These are phyloP conservation scores for Microbotryum lychnidis-dioicae DNA, from an alignment of 1,284 basidiomycete species.

Conservation along the genomic window DNA sequence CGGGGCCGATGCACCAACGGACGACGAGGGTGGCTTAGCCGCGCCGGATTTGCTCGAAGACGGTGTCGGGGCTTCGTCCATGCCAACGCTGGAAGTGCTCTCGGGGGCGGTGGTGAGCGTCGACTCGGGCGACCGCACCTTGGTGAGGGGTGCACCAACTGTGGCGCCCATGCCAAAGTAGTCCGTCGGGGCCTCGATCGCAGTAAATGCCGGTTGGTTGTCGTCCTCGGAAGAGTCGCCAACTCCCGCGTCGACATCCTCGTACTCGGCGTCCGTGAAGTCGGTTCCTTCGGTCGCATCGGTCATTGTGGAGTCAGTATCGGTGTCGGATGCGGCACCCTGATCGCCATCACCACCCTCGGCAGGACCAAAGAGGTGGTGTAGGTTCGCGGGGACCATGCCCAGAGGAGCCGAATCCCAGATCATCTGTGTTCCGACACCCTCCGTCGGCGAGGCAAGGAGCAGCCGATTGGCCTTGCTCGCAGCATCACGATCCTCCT, in stretches of 20 bases:
- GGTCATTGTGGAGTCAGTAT: background rate
- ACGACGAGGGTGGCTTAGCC: background rate
- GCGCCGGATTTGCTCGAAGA: background rate
- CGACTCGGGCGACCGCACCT: constrained; percentile 28
- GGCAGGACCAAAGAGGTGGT: background rate
- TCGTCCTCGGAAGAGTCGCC: constrained; percentile 37
- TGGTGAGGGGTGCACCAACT: constrained; percentile 2
- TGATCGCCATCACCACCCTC: no score
- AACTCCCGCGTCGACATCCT: constrained; percentile 43
- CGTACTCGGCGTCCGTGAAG: constrained; percentile 53
- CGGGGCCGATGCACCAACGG: background rate
- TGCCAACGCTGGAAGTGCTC: no score
- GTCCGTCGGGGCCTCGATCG: constrained; percentile 12
- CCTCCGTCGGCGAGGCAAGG: constrained; percentile 75
- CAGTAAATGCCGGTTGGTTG: constrained; percentile 14
- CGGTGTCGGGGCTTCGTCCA: constrained; percentile 1
- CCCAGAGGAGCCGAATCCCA: constrained; percentile 12
- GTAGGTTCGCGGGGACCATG: constrained; percentile 1
- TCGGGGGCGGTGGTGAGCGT: background rate
- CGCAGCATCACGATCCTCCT: constrained; percentile 50
- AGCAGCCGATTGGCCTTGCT: constrained; percentile 50
- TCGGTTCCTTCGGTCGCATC: background rate
- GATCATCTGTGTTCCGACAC: constrained; percentile 59
- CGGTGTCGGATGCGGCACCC: background rate
- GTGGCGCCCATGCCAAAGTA: constrained; percentile 9